Evolutionary conservation across 2,329 filamentous ascomycete species (phyloP).

Genomic region (Colletotrichum lupini): DNA sequence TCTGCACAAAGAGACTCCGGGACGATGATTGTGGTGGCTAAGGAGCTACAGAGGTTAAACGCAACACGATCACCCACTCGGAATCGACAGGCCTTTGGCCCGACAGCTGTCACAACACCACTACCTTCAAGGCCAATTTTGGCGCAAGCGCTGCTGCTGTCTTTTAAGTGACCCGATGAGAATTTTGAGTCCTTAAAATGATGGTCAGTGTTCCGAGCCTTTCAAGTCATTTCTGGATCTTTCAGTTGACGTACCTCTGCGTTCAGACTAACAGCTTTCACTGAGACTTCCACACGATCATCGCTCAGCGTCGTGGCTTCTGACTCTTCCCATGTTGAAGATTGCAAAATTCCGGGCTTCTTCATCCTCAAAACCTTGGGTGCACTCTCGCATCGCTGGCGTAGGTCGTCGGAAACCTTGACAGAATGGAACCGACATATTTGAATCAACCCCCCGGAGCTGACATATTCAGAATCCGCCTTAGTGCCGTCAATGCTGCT

Average conservation of each 20-base stretch:
- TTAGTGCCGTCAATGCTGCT: neutral
- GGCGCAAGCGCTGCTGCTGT: slow-evolving; percentile 29
- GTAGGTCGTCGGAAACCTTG: slow-evolving; percentile 8
- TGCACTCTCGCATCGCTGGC: neutral
- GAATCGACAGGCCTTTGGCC: neutral
- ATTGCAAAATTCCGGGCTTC: neutral
- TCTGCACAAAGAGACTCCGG: slow-evolving; percentile 11
- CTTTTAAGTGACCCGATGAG: slow-evolving; percentile 2
- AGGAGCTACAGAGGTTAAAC: neutral
- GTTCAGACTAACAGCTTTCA: slow-evolving; percentile 17
- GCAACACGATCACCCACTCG: slow-evolving; percentile 49
- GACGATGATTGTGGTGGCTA: neutral
- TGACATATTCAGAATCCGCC: slow-evolving; percentile 46
- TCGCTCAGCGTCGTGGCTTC: neutral
- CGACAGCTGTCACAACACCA: slow-evolving; percentile 7
- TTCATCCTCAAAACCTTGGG: neutral
- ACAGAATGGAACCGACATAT: slow-evolving; percentile 37
- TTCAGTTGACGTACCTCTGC: neutral
- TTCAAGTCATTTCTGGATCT: neutral
- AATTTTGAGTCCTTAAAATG: slow-evolving; percentile 23
- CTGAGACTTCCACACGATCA: neutral
- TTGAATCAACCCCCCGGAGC: slow-evolving; percentile 41
- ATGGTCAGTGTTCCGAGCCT: neutral
- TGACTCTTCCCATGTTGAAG: neutral
- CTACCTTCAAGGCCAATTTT: slow-evolving; percentile 34